Evolutionary conservation across 2,329 filamentous ascomycete species (phyloP).

Genomic region (Venturia nashicola): DNA sequence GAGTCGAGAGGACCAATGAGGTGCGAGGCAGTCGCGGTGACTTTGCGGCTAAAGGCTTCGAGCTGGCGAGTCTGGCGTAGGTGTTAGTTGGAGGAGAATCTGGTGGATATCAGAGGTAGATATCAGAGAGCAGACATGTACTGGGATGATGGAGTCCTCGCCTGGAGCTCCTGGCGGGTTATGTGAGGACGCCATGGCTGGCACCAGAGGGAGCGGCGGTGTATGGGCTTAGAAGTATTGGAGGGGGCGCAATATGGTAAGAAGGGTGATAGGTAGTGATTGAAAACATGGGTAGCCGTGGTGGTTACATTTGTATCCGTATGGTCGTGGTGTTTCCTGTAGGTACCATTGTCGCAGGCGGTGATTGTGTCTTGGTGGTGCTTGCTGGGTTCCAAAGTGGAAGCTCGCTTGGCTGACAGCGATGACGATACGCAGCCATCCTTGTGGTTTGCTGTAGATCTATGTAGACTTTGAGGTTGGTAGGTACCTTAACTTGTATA

Average conservation of each 20-base stretch:
- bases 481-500: no score
- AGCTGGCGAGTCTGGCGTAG: conserved; percentile 61
- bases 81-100: conserved; percentile 4
- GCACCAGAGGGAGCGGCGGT: background rate
- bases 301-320: no score
- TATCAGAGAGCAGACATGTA: background rate
- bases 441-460: no score
- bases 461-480: no score
- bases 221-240: background rate
- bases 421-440: no score
- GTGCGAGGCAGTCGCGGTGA: conserved; percentile 84
- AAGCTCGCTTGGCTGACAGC: no score
- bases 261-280: no score
- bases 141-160: conserved; percentile 9
- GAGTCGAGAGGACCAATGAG: conserved; percentile 57
- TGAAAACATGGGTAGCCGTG: no score
- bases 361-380: no score
- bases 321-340: no score
- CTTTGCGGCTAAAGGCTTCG: conserved; percentile 87
- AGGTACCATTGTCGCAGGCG: no score
- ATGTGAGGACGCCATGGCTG: background rate
- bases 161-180: background rate
- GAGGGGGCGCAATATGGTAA: background rate
- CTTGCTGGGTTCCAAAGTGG: no score
- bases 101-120: background rate